Evolutionary conservation across 495 filamentous ascomycete genomes (phyloP).

Genomic region (Apodospora peruviana): DNA sequence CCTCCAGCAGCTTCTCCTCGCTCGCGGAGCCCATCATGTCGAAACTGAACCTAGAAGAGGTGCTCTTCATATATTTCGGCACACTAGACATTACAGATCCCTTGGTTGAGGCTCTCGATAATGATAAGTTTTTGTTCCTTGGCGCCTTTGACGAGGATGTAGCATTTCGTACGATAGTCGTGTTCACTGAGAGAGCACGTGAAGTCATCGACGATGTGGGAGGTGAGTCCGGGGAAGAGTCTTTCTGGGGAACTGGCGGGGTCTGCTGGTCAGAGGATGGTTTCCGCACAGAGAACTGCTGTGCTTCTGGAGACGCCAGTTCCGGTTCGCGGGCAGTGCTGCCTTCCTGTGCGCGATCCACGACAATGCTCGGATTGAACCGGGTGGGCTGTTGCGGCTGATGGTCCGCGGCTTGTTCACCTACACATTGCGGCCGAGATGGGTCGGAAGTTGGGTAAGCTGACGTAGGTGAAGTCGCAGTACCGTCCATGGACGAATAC

Average conservation of each 20-base stretch:
- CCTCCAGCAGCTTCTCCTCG: conserved; percentile 79
- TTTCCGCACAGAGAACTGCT: conserved; percentile 2
- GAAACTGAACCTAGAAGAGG: conserved; percentile 85
- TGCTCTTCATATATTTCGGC: conserved; percentile 78
- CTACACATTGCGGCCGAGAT: not conserved
- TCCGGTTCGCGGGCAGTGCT: not conserved
- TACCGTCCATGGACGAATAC: conserved; percentile 22
- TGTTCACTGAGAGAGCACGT: conserved; percentile 18
- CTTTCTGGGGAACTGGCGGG: conserved; percentile 34
- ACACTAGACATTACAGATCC: conserved; percentile 43
- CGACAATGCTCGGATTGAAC: not conserved
- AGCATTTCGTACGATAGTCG: conserved; percentile 6
- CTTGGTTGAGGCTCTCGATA: conserved; percentile 34
- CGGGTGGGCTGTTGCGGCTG: not conserved
- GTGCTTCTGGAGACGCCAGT: not conserved
- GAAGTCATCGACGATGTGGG: conserved; percentile 29
- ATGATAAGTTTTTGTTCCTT: conserved; percentile 28
- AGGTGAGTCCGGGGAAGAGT: conserved; percentile 18
- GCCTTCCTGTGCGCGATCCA: not conserved
- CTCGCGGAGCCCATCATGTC: conserved; percentile 80
- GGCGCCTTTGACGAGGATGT: conserved; percentile 21
- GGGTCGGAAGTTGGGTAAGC: not conserved
- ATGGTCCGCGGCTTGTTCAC: not conserved
- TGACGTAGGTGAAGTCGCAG: not conserved
- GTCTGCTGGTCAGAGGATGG: conserved; percentile 11